These are phyloP conservation scores for Sanghuangporus baumii DNA, from an alignment of 1,284 basidiomycete species.

Conservation along the genomic window DNA sequence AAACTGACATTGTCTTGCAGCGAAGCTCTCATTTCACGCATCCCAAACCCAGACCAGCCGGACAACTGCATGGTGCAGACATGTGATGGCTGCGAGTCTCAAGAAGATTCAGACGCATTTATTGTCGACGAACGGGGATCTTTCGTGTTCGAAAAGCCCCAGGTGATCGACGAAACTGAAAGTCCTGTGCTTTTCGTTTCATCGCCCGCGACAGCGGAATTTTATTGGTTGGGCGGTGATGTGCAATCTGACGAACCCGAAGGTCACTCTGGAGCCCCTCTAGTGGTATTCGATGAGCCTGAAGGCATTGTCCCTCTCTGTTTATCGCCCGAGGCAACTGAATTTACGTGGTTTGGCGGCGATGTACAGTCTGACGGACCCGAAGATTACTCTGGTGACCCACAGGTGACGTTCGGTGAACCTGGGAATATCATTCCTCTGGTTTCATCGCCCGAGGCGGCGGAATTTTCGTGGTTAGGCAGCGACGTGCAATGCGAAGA, in stretches of 20 bases:
- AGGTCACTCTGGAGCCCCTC: too few relatives aligned
- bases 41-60: not conserved
- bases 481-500: not conserved
- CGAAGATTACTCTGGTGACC: too few relatives aligned
- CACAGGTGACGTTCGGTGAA: not conserved
- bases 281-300: not conserved
- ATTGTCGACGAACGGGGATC: not conserved
- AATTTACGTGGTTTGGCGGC: too few relatives aligned
- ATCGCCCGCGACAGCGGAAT: too few relatives aligned
- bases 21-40: not conserved
- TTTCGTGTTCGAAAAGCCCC: not conserved
- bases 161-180: not conserved
- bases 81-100: not conserved
- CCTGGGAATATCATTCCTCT: not conserved
- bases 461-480: not conserved
- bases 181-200: too few relatives aligned
- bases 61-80: not conserved
- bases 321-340: too few relatives aligned
- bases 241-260: too few relatives aligned
- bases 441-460: not conserved
- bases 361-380: too few relatives aligned
- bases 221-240: too few relatives aligned
- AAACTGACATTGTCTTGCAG: not conserved
- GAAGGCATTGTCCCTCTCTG: not conserved
- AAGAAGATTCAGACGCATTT: not conserved